These are phyloP conservation scores for Quercus rubra DNA, from an alignment of 306 rosid species.

Conservation along the genomic window DNA sequence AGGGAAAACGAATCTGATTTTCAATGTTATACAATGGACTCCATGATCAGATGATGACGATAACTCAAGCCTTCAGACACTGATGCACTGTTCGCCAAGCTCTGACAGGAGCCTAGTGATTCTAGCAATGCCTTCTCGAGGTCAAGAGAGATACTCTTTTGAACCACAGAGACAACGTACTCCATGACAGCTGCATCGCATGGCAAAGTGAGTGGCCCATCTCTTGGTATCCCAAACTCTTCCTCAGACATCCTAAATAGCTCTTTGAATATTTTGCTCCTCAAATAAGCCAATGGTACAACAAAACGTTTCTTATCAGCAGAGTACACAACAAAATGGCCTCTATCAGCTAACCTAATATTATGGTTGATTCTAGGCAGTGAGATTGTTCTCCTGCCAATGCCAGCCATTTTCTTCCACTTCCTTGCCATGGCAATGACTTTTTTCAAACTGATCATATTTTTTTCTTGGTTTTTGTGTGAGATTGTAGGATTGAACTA, in stretches of 20 bases:
- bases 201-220: constrained; percentile 32
- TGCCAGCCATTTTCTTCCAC: constrained; percentile 29
- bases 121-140: constrained; percentile 22
- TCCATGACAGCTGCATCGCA: constrained; percentile 28
- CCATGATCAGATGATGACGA: neutral
- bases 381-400: constrained; percentile 14
- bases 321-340: constrained; percentile 33
- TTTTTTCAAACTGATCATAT: constrained; percentile 22
- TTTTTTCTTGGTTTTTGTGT: neutral
- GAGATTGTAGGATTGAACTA: neutral
- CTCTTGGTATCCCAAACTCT: constrained; percentile 26
- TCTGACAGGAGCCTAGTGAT: constrained; percentile 10
- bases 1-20: too few species aligned
- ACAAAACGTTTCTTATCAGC: constrained; percentile 22
- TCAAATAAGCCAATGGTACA: constrained; percentile 26
- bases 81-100: neutral
- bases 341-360: constrained; percentile 16
- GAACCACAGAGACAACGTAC: constrained; percentile 16
- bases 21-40: neutral
- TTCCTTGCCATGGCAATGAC: constrained; percentile 23
- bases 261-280: constrained; percentile 21
- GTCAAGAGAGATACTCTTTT: neutral
- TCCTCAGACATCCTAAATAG: constrained; percentile 28
- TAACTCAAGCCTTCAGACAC: neutral
- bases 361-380: constrained; percentile 5